Evolutionary conservation across 2,329 filamentous ascomycete genomes (phyloP), one percentile per base, ranked within the genome.

Genomic region (Ampelomyces quisqualis): DNA sequence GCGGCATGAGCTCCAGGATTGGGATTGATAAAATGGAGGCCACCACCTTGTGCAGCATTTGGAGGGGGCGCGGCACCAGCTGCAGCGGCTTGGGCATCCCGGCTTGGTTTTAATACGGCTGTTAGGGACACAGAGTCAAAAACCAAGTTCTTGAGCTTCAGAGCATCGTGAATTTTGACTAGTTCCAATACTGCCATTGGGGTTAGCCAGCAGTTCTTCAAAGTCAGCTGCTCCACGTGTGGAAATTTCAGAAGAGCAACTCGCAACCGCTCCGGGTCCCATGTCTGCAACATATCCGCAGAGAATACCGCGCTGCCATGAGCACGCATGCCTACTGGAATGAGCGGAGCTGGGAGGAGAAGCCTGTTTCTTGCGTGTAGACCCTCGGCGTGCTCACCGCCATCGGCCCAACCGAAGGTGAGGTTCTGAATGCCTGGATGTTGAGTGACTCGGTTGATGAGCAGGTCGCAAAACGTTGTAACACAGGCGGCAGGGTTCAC

Each of bases 201-300:
- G 2, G 77, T 77, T 9, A 81, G 70, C 82, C 84, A 88, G 65
- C 84, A 86, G 53, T 88, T 88, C 51, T 79, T 79, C 7, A 88
- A 68, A 0, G 77, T 82, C 2, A 88, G 63, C 34, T 80, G 70
- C 45, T 79, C 71, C 17, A 87, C 62, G 52, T 78, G 64, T 3
- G 77, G 78, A 30, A 88, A 73, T 1, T 63, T 60, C n/a, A 83
- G 58, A 5, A 82, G 43, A 19, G 67, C 29, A 18, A 38, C 24
- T 11, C 23, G 59, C 17, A 62, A 11, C 18, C 27, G 33, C 28
- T 40, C 34, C 10, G 34, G 22, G 21, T 53, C 46, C 14, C 49
- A 45, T 11, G 46, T 39, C 10, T 51, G 34, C 5, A 49, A 35
- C 27, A 43, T 40, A 11, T 49, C 36, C 6, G 39, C 37, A 4